Evolutionary conservation across 805 yeast genomes (phyloP), one percentile per base, ranked within the genome.

Genomic region (Saccharomycopsis olivae): DNA sequence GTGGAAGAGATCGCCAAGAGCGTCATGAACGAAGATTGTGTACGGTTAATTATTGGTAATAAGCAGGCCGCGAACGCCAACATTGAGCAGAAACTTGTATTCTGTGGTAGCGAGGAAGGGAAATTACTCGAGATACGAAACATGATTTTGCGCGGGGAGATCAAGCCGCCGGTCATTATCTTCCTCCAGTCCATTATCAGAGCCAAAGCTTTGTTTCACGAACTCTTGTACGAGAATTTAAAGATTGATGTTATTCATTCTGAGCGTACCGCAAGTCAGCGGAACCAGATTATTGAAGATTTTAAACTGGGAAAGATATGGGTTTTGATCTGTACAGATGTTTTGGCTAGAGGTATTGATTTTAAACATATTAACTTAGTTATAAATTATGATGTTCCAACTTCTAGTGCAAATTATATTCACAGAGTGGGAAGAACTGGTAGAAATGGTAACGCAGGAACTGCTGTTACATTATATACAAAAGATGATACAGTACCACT

Each of bases 351-450:
- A 64, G 99, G 99, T 67, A 84, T 92, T 43, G 98, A 92, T 59
- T 92, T 92, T 64, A 86, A 86, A 54, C 96, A 96, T 40, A 89
- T 92, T 36, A 92, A 88, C 54, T 58, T 94, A 44, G 96, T 92
- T 30, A 84, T 92, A 49, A 92, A 92, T 61, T 92, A 92, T 58
- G 99, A 92, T 60, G 95, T 92, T 10, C 99, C 99, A 14, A 83
- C 77, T 52, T 74, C 81, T 33, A 86, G 96, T 1, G 96, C 89
- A 59, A 80, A 95, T 0, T 92, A 92, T 57, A 96, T 92, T 34
- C 99, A 92, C 60, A 75, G 99, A 63, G 85, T 92, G 53, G 99
- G 99, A 60, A 81, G 99, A 68, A 89, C 98, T 2, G 99, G 98
- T 50, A 79, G 99, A 69, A 95, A 86, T 39, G 95, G 95, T 1